Evolutionary conservation across 306 rosid genomes (phyloP).

Genomic region (Cicer yamashitae): DNA sequence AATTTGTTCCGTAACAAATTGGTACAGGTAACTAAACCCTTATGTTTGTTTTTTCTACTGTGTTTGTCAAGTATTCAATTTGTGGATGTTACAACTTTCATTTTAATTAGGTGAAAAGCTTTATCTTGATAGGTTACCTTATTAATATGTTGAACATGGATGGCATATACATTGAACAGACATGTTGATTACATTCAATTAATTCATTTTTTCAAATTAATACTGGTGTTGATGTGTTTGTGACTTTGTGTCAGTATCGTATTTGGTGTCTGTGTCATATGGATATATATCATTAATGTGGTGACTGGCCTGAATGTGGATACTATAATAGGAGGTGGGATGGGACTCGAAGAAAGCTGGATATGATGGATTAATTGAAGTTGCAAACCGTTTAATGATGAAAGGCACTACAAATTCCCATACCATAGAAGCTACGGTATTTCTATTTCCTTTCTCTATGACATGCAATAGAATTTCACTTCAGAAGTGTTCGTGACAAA

Average conservation of each 20-base stretch:
- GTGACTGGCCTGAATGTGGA: slow-evolving; percentile 24
- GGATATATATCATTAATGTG: slow-evolving; percentile 19
- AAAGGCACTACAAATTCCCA: slow-evolving; percentile 66
- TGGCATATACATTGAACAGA: no score
- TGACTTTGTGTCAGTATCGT: not conserved
- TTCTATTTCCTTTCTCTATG: slow-evolving; percentile 14
- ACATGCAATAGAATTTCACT: not conserved
- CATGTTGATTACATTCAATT: no score
- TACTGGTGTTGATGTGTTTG: not conserved
- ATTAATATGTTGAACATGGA: no score
- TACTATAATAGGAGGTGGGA: slow-evolving; percentile 65
- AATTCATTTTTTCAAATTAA: no score
- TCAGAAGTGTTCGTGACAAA: not conserved
- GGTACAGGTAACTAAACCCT: slow-evolving; percentile 60
- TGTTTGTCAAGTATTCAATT: not conserved
- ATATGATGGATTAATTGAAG: slow-evolving; percentile 87
- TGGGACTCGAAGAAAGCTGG: slow-evolving; percentile 87
- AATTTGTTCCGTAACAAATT: slow-evolving; percentile 76
- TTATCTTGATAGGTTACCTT: not conserved
- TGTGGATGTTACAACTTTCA: slow-evolving; percentile 1
- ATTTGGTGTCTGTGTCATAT: no score
- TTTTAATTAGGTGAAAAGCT: not conserved
- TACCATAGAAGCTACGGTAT: slow-evolving; percentile 81
- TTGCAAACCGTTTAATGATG: slow-evolving; percentile 73
- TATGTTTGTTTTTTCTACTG: not conserved